Conservation (phyloP, 306 rosid genomes). For the Sicyos edulis region DNA sequence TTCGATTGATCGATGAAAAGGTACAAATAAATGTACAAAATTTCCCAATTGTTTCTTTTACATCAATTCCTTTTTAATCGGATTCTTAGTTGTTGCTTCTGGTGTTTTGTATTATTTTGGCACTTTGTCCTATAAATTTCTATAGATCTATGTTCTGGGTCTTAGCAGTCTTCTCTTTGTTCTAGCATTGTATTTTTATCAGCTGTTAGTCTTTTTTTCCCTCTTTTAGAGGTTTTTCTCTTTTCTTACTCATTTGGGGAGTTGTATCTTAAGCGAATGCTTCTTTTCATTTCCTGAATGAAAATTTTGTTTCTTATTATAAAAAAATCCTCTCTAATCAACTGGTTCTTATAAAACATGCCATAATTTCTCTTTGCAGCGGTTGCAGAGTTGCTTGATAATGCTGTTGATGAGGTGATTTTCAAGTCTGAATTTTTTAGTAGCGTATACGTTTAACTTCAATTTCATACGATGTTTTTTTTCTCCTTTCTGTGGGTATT, state of each 20-base stretch:
- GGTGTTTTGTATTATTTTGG: too few species aligned
- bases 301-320: too few species aligned
- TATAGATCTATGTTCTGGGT: too few species aligned
- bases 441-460: not conserved
- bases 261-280: too few species aligned
- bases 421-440: not conserved
- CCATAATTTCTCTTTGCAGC: conserved; percentile 40
- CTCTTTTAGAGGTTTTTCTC: too few species aligned
- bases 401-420: conserved; percentile 87
- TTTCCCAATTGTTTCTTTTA: not conserved
- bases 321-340: not conserved
- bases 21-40: not conserved
- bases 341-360: not conserved
- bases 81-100: too few species aligned
- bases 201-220: too few species aligned
- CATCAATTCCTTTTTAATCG: not conserved
- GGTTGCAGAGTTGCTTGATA: conserved; percentile 84
- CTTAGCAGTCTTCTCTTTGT: too few species aligned
- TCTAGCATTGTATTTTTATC: too few species aligned
- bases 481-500: not conserved
- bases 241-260: too few species aligned
- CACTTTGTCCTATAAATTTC: too few species aligned
- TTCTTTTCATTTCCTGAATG: too few species aligned
- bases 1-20: not conserved
- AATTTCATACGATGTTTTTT: not conserved